These are phyloP conservation scores for Russula griseocarnosa DNA, from an alignment of 768 basidiomycete species.

Conservation along the genomic window DNA sequence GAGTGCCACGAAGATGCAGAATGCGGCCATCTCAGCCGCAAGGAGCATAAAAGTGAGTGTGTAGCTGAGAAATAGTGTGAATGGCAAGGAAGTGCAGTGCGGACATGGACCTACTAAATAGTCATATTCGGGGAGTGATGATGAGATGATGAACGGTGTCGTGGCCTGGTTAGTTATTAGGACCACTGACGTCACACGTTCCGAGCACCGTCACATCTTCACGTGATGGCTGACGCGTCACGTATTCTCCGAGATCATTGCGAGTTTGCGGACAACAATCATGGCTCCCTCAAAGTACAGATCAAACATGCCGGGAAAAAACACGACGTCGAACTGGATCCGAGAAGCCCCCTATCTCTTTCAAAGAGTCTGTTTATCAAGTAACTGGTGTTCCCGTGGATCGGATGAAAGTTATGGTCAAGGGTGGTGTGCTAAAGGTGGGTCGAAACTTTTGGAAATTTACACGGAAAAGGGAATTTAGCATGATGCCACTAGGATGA, in stretches of 20 bases:
- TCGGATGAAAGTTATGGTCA: constrained; percentile 97
- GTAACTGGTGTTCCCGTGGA: constrained; percentile 84
- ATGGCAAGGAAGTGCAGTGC: not conserved
- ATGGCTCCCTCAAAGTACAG: constrained; percentile 71
- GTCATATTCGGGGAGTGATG: constrained; percentile 40
- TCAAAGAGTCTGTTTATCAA: constrained; percentile 81
- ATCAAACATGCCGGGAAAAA: constrained; percentile 90
- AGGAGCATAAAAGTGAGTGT: constrained; percentile 76
- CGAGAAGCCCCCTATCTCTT: constrained; percentile 62
- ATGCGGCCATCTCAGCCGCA: constrained; percentile 81
- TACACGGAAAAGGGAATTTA: not conserved
- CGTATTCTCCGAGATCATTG: not conserved
- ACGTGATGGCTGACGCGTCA: constrained; percentile 24
- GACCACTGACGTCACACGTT: constrained; percentile 19
- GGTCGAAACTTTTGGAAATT: constrained; percentile 26
- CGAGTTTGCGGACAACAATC: constrained; percentile 14
- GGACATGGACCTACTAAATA: constrained; percentile 40
- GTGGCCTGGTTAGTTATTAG: too few species aligned
- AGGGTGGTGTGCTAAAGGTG: constrained; percentile 87
- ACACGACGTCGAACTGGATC: constrained; percentile 66
- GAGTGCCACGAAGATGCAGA: constrained; percentile 75
- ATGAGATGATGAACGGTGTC: not conserved
- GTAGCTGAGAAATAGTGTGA: constrained; percentile 50
- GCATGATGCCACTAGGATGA: constrained; percentile 57
- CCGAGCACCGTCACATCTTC: not conserved